phyloP scores from a whole-genome alignment of 2,329 filamentous ascomycete genomes.

The Phyllosticta ampelicida region DNA sequence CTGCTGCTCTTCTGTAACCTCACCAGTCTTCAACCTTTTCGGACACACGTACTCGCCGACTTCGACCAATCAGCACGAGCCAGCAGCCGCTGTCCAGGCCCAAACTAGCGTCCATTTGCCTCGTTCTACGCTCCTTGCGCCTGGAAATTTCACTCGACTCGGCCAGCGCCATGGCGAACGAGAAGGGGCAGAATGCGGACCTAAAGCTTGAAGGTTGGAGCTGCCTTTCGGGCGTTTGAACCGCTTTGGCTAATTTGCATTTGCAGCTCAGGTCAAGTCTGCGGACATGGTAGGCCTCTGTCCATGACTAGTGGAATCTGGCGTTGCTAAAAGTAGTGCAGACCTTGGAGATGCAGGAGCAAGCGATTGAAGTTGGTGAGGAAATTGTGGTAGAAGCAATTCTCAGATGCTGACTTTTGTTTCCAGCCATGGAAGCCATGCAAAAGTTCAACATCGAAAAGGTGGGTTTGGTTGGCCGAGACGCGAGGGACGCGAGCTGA shows the following conservation, averaged over 20 bases:
- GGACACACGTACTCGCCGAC: constrained; percentile 2
- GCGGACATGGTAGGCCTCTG: constrained; percentile 90
- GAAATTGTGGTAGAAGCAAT: constrained; percentile 8
- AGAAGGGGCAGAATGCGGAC: constrained; percentile 41
- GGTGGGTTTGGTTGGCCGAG: constrained; percentile 31
- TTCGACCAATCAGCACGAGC: constrained; percentile 8
- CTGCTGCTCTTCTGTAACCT: background rate
- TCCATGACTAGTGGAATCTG: background rate
- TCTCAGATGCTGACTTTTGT: constrained; percentile 15
- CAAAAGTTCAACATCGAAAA: constrained; percentile 63
- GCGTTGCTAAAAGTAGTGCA: constrained; percentile 30
- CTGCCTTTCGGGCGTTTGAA: constrained; percentile 17
- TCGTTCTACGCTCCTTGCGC: constrained; percentile 4
- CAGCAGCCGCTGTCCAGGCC: background rate
- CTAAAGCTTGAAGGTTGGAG: constrained; percentile 60
- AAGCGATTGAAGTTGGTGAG: constrained; percentile 92
- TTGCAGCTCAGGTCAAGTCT: constrained; percentile 86
- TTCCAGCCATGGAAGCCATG: constrained; percentile 60
- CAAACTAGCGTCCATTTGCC: background rate
- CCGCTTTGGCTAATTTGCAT: constrained; percentile 7
- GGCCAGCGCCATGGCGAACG: constrained; percentile 26
- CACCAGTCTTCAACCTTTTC: background rate
- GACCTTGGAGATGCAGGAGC: constrained; percentile 95
- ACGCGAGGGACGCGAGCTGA: constrained; percentile 1
- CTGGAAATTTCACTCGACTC: background rate